Evolutionary conservation across 176 grass and related monocot genomes (phyloP), one percentile per base, ranked within the genome.

Genomic region (Dactylis glomerata): DNA sequence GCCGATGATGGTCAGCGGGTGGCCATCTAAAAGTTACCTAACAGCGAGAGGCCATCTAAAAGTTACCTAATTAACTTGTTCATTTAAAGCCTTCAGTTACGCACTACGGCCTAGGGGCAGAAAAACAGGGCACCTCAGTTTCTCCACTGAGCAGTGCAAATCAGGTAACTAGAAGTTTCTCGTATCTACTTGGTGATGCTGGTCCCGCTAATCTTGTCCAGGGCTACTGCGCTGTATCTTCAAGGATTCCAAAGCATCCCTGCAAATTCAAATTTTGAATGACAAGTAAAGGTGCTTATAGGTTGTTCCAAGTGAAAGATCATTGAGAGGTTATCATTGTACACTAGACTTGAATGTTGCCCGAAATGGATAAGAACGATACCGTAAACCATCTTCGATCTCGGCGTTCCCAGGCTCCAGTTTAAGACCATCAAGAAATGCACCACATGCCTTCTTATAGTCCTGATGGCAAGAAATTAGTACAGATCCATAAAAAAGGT

Each of bases 241-340:
- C 67, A 79, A 33, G 41, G 82, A 89, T 56, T 85, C 36, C 76
- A 67, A 55, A 58, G 87, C 87, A 49, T 55, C 73, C 82, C 87
- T 89, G 51, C 82, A 89, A 32, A 75, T 47, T 38, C 32, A 31
- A 28, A 62, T 76, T 62, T 55, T 27, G 8, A 27, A 81, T 45
- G 22, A 65, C 64, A 8, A 69, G 17, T 6, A 24, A 70, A 70
- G 28, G 55, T 55, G 12, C 68, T n/a, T 16, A 23, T 45, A 22
- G 40, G 68, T 40, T 72, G n/a, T 67, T 72, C 40, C 3, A 16
- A 40, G 34, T 40, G 45, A 46, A 54, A 72, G n/a, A 45, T 72
- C 40, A 45, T 16, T 27, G 68, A 23, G 67, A 70, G 37, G 67
- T 41, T 69, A 26, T 71, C 68, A 26, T 5, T 72, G 38, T 28